These are phyloP conservation scores for Giardia duodenalis DNA, from an alignment of 208 protist species.

Conservation along the genomic window DNA sequence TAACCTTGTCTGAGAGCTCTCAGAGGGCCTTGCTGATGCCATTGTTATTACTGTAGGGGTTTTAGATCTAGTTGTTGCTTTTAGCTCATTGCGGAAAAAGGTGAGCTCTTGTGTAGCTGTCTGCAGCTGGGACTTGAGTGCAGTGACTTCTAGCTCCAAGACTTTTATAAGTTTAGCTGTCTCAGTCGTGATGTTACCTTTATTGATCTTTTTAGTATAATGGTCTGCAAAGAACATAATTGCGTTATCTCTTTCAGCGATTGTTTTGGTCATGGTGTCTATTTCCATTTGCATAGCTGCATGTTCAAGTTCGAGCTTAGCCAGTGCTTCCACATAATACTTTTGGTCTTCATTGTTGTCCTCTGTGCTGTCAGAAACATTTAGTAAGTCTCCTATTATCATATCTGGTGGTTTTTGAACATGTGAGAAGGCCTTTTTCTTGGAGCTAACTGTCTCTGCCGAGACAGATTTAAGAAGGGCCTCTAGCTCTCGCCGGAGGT, in stretches of 20 bases:
- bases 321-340: not conserved
- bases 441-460: not conserved
- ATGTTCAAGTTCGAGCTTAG: not conserved
- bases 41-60: no score
- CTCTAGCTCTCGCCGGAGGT: not conserved
- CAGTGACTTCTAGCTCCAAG: not conserved
- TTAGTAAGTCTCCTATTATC: not conserved
- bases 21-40: no score
- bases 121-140: not conserved
- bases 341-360: not conserved
- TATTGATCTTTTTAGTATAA: not conserved
- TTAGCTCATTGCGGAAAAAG: not conserved
- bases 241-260: not conserved
- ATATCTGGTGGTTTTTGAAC: no score
- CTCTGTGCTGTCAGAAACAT: not conserved
- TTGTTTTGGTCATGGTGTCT: not conserved
- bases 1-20: no score
- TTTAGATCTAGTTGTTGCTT: no score
- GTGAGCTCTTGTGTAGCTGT: not conserved
- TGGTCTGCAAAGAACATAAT: not conserved
- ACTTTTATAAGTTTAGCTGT: not conserved
- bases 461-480: not conserved
- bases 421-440: no score
- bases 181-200: not conserved
- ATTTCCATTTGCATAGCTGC: not conserved